Percentiles rank a stretch among this genome's conserved stretches.
Conservation (phyloP, 129 eudicot genomes). For the Artemisia argyi region DNA sequence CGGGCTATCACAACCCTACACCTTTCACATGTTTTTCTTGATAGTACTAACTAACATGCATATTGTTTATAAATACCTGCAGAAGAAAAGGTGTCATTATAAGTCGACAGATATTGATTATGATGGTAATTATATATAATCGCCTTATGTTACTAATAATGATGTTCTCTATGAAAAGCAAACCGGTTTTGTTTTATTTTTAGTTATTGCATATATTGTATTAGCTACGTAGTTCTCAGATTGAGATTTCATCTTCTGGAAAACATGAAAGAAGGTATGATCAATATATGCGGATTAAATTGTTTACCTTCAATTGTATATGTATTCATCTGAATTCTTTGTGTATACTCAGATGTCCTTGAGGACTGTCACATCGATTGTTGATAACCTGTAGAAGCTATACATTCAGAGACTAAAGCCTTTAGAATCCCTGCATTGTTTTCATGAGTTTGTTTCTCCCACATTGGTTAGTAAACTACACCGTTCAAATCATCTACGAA, state of each 20-base stretch:
- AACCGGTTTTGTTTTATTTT: background rate
- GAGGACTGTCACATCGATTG: no score
- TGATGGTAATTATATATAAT: constrained; percentile 46
- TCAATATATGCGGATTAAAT: background rate
- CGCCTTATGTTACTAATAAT: background rate
- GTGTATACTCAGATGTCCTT: no score
- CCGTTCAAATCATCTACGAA: no score
- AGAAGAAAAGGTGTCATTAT: constrained; percentile 56
- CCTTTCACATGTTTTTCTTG: constrained; percentile 5
- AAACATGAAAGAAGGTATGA: constrained; percentile 70
- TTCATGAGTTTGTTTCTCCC: no score
- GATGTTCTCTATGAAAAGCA: no score
- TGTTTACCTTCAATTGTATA: background rate
- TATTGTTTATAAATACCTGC: constrained; percentile 4
- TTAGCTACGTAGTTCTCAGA: no score
- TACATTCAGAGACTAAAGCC: no score
- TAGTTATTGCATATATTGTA: constrained; percentile 20
- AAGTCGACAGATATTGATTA: constrained; percentile 50
- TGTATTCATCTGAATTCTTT: no score
- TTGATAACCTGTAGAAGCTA: no score
- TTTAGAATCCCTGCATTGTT: no score
- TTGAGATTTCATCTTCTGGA: constrained; percentile 34
- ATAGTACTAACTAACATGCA: no score
- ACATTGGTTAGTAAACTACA: no score
- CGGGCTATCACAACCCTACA: background rate